Base-by-base conservation (phyloP, 1,284 basidiomycete genomes). In the Apiotrichum domesticum region DNA sequence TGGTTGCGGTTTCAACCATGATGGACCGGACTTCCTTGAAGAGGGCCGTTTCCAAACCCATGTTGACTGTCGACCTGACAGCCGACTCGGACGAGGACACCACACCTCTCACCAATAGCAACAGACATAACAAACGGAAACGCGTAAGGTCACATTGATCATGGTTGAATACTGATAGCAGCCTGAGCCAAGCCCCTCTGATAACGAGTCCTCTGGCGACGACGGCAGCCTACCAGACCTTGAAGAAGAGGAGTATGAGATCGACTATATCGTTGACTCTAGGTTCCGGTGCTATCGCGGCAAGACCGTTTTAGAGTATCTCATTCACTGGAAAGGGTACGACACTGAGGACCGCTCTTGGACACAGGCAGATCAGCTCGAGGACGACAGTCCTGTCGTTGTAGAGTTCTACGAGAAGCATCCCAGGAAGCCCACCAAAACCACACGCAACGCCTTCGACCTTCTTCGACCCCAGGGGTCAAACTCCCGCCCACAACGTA, bases 361-460 rank as follows among this genome's bases (percentile, higher is more conserved):
- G 72, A 72, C 68, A 3, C 43, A 46, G 1, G 72, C 68, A 8
- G 58, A 56, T 29, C 65, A 73, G 51, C 66, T 74, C 35, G 67
- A 73, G 33, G 64, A 68, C 66, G 78, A 81, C 55, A 78, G 71
- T 57, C 66, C 66, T 14, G 67, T 66, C 13, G 71, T 72, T 11
- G 21, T 69, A 3, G 62, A 62, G 2, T 71, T 71, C 50, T 71
- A 68, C 53, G 50, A 54, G 34, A 54, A 59, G 35, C 39, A 69
- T 41, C 72, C 71, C 8, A 47, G 37, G 11, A 71, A 69, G 49
- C 68, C 68, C 1, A 40, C 49, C 4, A 37, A 40, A 29, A 48
- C 13, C 21, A 54, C 56, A 32, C 46, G 43, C 8, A 58, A 51
- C 13, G 32, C 54, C 4, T 33, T 54, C 3, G 55, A 55, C 40